Evolutionary conservation across 495 filamentous ascomycete species (phyloP).

Genomic region (Podospora anserina): DNA sequence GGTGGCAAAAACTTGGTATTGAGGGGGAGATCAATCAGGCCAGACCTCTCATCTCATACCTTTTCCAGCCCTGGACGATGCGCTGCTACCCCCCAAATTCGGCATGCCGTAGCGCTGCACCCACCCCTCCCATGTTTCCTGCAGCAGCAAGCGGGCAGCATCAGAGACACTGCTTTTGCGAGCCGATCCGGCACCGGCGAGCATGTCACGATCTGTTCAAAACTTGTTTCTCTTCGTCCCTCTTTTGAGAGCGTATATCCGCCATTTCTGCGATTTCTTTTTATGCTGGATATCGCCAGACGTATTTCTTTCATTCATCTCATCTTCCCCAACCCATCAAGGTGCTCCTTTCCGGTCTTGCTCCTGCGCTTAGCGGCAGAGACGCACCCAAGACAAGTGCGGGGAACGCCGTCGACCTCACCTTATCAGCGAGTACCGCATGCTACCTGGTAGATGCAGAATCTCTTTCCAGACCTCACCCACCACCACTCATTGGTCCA

Average conservation of each 20-base stretch:
- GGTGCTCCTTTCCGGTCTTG: not conserved
- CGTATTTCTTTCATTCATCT: not conserved
- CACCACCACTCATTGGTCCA: not conserved
- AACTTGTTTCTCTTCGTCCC: not conserved
- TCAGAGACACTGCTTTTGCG: not conserved
- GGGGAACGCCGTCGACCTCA: not conserved
- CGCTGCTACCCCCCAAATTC: constrained; percentile 3
- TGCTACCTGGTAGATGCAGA: not conserved
- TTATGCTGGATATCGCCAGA: no score
- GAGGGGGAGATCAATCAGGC: constrained; percentile 3
- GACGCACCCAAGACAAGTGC: not conserved
- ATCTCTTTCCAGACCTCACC: not conserved
- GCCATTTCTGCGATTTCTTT: no score
- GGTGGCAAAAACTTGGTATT: constrained; percentile 11
- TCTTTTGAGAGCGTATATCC: no score
- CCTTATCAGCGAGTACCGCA: not conserved
- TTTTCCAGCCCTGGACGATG: not conserved
- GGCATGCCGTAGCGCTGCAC: constrained; percentile 5
- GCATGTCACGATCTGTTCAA: not conserved
- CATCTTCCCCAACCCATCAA: not conserved
- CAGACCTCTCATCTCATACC: not conserved
- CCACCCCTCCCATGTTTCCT: not conserved
- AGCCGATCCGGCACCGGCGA: constrained; percentile 1
- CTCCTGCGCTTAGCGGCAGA: not conserved
- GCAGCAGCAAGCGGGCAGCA: not conserved